Base-by-base conservation (phyloP, 2,329 filamentous ascomycete species). In the Peltaster fructicola region DNA sequence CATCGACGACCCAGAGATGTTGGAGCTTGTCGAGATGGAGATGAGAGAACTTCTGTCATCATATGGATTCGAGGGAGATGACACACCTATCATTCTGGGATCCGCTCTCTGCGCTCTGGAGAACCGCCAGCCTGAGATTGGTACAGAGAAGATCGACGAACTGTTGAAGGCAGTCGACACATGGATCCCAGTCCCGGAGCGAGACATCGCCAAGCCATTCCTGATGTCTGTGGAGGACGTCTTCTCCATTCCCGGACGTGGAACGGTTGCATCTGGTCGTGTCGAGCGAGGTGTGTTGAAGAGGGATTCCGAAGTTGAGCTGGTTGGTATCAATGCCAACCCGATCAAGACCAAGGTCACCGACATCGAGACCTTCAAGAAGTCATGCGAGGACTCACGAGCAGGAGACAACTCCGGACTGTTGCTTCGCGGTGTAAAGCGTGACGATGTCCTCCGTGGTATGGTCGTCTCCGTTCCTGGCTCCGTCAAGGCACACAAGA, bases 1-100 rank as follows among this genome's bases (percentile, higher is more conserved):
- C 39, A 72, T 98, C 35, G 85, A 95, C 43, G 88, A 98, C 63
- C 78, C 80, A 35, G 88, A 98, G 61, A 98, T 98, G 88, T 70
- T 98, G 72, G 88, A 98, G 63, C 79, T 98, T 31, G 88, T 98
- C 52, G 88, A 98, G 70, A 91, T 98, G 77, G 88, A 98, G 65
- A 98, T 98, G 88, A 81, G 88, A 49, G 88, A 98, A 62, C 73
- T 98, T 28, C 75, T 98, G 32, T 70, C 50, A 47, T 75, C 73
- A 43, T 98, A 98, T 57, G 84, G 82, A 34, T 98, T 98, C 54
- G 88, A 98, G 59, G 88, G 88, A 43, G 90, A 98, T 47, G 80
- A 95, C 28, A 98, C 88, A 25, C 88, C 88, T 36, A 91, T 98
- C 54, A 66, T 98, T 55, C 77, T 98, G 65, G 88, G 88, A 36